Evolutionary conservation across 2,329 filamentous ascomycete genomes (phyloP).

Genomic region (Penicillium sp.): DNA sequence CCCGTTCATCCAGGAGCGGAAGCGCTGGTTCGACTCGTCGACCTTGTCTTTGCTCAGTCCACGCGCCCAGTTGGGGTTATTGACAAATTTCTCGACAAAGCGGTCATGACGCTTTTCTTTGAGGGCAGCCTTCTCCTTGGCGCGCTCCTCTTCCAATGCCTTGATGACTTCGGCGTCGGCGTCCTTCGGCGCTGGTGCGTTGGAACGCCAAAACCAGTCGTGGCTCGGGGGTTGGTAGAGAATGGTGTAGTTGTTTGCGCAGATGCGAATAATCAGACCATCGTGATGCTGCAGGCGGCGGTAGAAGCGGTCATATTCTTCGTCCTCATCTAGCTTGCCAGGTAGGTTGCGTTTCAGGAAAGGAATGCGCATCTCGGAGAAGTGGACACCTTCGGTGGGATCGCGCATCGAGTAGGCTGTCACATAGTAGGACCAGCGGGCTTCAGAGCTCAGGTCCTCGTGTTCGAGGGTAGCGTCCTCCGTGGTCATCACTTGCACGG

Average conservation of each 20-base stretch:
- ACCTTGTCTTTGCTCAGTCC: slow-evolving; percentile 52
- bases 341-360: slow-evolving; percentile 73
- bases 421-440: slow-evolving; percentile 91
- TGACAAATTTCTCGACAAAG: slow-evolving; percentile 55
- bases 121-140: slow-evolving; percentile 36
- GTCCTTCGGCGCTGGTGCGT: slow-evolving; percentile 21
- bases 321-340: slow-evolving; percentile 60
- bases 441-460: slow-evolving; percentile 63
- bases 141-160: slow-evolving; percentile 34
- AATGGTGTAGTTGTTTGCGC: slow-evolving; percentile 75
- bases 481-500: slow-evolving; percentile 80
- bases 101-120: slow-evolving; percentile 47
- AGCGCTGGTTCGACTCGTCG: slow-evolving; percentile 48
- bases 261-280: slow-evolving; percentile 70
- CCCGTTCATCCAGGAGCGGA: slow-evolving; percentile 49
- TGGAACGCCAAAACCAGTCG: slow-evolving; percentile 66
- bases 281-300: slow-evolving; percentile 62
- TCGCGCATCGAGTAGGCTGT: slow-evolving; percentile 87
- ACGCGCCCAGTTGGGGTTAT: slow-evolving; percentile 54
- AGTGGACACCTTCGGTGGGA: slow-evolving; percentile 76
- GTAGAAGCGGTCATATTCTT: slow-evolving; percentile 59
- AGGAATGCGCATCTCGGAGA: slow-evolving; percentile 65
- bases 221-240: slow-evolving; percentile 70
- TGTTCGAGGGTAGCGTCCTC: slow-evolving; percentile 79
- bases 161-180: slow-evolving; percentile 22